Conservation (phyloP, 805 yeast genomes). For the Candida loeiensis region DNA sequence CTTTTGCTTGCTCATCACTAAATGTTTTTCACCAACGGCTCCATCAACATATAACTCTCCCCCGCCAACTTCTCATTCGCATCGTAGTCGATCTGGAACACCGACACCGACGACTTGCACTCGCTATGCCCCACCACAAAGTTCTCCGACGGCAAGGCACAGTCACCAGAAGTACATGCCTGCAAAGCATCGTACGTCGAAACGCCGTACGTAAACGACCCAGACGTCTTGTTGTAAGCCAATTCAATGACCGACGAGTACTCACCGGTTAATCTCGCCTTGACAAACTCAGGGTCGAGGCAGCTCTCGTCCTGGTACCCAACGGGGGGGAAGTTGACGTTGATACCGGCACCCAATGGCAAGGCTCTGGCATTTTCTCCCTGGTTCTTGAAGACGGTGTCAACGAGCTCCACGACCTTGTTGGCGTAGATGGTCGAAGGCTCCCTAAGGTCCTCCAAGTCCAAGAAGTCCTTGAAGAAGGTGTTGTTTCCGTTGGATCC, state of each 20-base stretch:
- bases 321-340: conserved; percentile 48
- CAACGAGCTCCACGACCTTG: conserved; percentile 37
- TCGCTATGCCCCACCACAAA: conserved; percentile 25
- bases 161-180: conserved; percentile 40
- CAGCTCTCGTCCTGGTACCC: conserved; percentile 37
- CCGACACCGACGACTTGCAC: conserved; percentile 24
- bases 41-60: conserved; percentile 13
- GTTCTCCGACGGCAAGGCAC: conserved; percentile 42
- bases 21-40: conserved; percentile 11
- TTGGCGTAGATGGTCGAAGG: conserved; percentile 46
- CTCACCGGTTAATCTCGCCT: conserved; percentile 46
- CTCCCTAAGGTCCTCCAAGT: conserved; percentile 34
- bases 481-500: conserved; percentile 50
- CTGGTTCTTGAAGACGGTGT: conserved; percentile 33
- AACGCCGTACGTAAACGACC: conserved; percentile 18
- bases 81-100: conserved; percentile 29
- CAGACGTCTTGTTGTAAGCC: conserved; percentile 39
- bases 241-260: conserved; percentile 29
- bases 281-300: conserved; percentile 39
- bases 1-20: neutral
- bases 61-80: conserved; percentile 19
- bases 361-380: conserved; percentile 36
- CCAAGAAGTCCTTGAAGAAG: conserved; percentile 43
- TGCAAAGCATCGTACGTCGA: conserved; percentile 17
- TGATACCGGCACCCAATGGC: conserved; percentile 45